These are phyloP conservation scores for Glycine soja DNA, from an alignment of 306 rosid genomes.

Conservation along the genomic window DNA sequence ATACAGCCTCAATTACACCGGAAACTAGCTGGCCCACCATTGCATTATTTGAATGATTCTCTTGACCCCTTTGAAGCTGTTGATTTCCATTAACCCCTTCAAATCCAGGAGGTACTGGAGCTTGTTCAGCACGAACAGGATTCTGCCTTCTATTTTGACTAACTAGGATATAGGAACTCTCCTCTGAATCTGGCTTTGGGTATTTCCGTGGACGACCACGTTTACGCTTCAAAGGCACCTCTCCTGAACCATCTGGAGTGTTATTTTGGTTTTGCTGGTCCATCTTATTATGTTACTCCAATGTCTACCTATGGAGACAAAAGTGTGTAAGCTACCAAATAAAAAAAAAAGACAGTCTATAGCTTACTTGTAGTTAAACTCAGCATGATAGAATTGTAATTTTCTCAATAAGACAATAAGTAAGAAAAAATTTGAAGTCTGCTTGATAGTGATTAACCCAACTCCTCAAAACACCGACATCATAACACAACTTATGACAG, in stretches of 20 bases:
- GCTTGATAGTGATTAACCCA: constrained; percentile 21
- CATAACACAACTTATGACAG: neutral
- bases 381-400: neutral
- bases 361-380: neutral
- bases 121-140: constrained; percentile 51
- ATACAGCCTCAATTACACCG: constrained; percentile 87
- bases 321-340: constrained; percentile 5
- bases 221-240: constrained; percentile 78
- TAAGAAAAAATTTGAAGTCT: neutral
- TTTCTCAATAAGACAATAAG: constrained; percentile 13
- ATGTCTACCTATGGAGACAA: constrained; percentile 42
- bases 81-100: constrained; percentile 59
- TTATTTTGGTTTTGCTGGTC: constrained; percentile 63
- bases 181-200: constrained; percentile 65
- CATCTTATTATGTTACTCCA: constrained; percentile 52
- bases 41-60: constrained; percentile 50
- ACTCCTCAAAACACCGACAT: neutral
- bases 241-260: constrained; percentile 64
- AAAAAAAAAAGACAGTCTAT: neutral
- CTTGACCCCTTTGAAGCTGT: constrained; percentile 58
- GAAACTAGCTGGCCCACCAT: constrained; percentile 77
- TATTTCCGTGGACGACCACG: constrained; percentile 97
- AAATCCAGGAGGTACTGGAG: constrained; percentile 63
- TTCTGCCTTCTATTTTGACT: constrained; percentile 53
- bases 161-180: constrained; percentile 44